phyloP scores from a whole-genome alignment of 208 protist genomes.

The Acanthamoeba triangularis region DNA sequence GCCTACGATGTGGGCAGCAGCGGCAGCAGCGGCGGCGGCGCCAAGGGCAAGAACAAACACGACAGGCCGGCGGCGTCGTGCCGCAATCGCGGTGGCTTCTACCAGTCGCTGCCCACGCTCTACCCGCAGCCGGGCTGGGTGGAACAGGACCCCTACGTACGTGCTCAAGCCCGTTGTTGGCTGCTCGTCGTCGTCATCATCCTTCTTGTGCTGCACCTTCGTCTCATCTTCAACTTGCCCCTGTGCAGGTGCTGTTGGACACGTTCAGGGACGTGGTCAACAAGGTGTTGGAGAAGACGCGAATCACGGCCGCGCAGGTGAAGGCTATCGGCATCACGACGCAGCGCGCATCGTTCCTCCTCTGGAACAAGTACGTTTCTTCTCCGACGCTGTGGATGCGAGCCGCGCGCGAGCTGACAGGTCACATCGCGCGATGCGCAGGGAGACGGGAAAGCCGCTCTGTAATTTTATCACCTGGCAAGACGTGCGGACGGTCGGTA shows the following conservation, averaged over 20 bases:
- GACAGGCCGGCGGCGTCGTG: background rate
- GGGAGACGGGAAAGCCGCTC: slow-evolving; percentile 62
- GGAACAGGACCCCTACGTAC: slow-evolving; percentile 72
- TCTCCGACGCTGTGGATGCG: background rate
- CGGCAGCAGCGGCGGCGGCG: background rate
- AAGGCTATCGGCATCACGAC: slow-evolving; percentile 71
- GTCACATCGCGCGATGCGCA: background rate
- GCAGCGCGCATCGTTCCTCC: slow-evolving; percentile 62
- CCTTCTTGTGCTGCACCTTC: background rate
- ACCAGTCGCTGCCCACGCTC: slow-evolving; percentile 63
- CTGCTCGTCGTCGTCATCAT: background rate
- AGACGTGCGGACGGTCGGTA: slow-evolving; percentile 38
- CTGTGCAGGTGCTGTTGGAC: slow-evolving; percentile 48
- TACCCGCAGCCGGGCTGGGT: slow-evolving; percentile 70
- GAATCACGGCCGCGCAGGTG: background rate
- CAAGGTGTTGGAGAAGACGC: slow-evolving; percentile 51
- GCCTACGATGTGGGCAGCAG: slow-evolving; percentile 36
- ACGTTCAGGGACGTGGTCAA: slow-evolving; percentile 38
- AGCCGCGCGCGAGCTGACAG: background rate
- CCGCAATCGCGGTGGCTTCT: slow-evolving; percentile 41
- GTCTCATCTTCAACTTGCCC: background rate
- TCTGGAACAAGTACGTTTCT: slow-evolving; percentile 56
- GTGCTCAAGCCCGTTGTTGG: background rate
- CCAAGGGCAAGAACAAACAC: background rate
- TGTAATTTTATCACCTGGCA: slow-evolving; percentile 77